These are phyloP conservation scores for Phytophthora vignae DNA, from an alignment of 352 stramenopile genomes.

Conservation along the genomic window DNA sequence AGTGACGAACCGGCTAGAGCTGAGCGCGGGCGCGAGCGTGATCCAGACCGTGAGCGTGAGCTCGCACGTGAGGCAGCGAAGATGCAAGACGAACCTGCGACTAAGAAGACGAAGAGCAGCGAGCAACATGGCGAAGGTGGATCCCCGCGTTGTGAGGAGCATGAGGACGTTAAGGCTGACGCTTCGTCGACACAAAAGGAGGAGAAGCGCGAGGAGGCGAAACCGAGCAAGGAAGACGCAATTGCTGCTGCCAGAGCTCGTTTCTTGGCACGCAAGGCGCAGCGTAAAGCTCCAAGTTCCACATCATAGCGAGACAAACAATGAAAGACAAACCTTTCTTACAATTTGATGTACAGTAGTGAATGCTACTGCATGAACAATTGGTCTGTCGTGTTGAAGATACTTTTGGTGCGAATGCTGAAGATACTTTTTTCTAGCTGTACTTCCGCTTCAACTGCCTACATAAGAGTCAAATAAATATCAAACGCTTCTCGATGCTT, in stretches of 20 bases:
- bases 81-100: conserved; percentile 14
- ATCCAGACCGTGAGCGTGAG: background rate
- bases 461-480: conserved; percentile 52
- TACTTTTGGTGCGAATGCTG: conserved; percentile 12
- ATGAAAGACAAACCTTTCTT: too few relatives aligned
- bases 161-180: conserved; percentile 6
- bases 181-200: conserved; percentile 9
- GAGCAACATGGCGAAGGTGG: conserved; percentile 16
- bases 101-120: conserved; percentile 26
- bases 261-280: conserved; percentile 88
- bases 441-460: conserved; percentile 33
- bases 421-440: conserved; percentile 36
- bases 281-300: conserved; percentile 34
- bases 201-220: conserved; percentile 27
- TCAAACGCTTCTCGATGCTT: conserved; percentile 34
- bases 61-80: background rate
- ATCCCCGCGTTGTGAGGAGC: conserved; percentile 1
- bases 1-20: conserved; percentile 6
- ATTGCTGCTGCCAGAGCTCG: conserved; percentile 82
- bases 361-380: background rate
- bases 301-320: conserved; percentile 18
- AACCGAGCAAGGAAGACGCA: conserved; percentile 71
- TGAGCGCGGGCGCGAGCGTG: conserved; percentile 7
- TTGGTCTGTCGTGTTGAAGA: conserved; percentile 14
- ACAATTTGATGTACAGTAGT: background rate